phyloP scores from a whole-genome alignment of 2,329 filamentous ascomycete genomes.

The Botrytis elliptica region DNA sequence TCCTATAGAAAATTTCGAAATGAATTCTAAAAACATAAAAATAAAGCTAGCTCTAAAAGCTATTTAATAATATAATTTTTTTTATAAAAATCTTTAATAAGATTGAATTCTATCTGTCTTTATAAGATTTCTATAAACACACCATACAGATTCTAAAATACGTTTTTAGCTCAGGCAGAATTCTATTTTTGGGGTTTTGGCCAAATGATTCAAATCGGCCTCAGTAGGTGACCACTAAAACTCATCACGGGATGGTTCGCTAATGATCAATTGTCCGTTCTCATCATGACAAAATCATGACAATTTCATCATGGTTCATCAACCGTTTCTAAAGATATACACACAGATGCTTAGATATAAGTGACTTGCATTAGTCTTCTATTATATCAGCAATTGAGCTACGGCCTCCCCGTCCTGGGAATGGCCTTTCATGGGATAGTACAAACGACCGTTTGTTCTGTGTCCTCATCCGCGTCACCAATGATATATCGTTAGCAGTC shows the following conservation, averaged over 20 bases:
- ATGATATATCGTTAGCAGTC: not conserved
- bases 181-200: too few relatives aligned
- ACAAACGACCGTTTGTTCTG: not conserved
- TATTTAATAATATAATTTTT: too few relatives aligned
- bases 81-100: too few relatives aligned
- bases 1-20: too few relatives aligned
- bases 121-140: too few relatives aligned
- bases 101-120: too few relatives aligned
- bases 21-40: too few relatives aligned
- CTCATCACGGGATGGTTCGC: not conserved
- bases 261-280: not conserved
- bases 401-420: not conserved
- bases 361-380: not conserved
- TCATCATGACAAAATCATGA: not conserved
- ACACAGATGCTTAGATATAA: not conserved
- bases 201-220: too few relatives aligned
- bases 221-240: not conserved
- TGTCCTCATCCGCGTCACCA: not conserved
- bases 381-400: not conserved
- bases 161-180: too few relatives aligned
- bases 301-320: not conserved
- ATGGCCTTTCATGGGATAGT: not conserved
- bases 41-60: too few relatives aligned
- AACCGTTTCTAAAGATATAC: not conserved
- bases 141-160: too few relatives aligned